A percentile compares a stretch with the other conserved stretches of the same genome.
phyloP scores from a whole-genome alignment of 2,329 filamentous ascomycete genomes.

The Myriosclerotinia scirpicola region DNA sequence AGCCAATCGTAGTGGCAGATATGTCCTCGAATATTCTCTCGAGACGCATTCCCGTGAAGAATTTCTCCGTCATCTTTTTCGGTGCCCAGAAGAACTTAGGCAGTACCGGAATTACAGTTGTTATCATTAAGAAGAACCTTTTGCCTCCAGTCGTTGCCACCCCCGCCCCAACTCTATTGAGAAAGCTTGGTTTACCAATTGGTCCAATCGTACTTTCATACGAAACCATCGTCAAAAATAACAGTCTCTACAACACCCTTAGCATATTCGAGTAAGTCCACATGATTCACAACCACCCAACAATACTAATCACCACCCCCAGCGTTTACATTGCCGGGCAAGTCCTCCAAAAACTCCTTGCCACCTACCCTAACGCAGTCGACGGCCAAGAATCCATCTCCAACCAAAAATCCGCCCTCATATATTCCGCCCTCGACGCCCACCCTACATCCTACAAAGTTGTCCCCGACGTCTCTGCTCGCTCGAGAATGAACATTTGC shows the following conservation, averaged over 20 bases:
- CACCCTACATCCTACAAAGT: slow-evolving; percentile 68
- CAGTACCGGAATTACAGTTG: slow-evolving; percentile 80
- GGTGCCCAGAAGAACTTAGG: slow-evolving; percentile 96
- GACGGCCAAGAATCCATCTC: slow-evolving; percentile 73
- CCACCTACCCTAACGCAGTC: slow-evolving; percentile 66
- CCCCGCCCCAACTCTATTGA: slow-evolving; percentile 67
- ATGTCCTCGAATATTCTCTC: slow-evolving; percentile 95
- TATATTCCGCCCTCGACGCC: slow-evolving; percentile 77
- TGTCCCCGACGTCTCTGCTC: slow-evolving; percentile 70
- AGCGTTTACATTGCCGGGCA: slow-evolving; percentile 88
- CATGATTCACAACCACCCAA: slow-evolving; percentile 25
- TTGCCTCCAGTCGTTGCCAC: slow-evolving; percentile 66
- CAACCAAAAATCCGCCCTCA: slow-evolving; percentile 69
- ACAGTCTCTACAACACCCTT: slow-evolving; percentile 93
- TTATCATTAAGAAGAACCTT: slow-evolving; percentile 78
- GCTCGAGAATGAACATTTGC: slow-evolving; percentile 94
- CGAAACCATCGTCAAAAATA: slow-evolving; percentile 84
- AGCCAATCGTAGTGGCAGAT: slow-evolving; percentile 80
- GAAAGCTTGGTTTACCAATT: slow-evolving; percentile 73
- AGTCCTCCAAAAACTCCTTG: slow-evolving; percentile 75
- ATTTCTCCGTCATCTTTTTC: slow-evolving; percentile 85
- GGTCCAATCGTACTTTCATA: slow-evolving; percentile 80
- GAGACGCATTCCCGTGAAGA: slow-evolving; percentile 70
- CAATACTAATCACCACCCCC: slow-evolving; percentile 16
- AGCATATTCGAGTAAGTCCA: slow-evolving; percentile 76